Evolutionary conservation across 1,284 basidiomycete species (phyloP).

Genomic region (Salmacisia buchloeana): DNA sequence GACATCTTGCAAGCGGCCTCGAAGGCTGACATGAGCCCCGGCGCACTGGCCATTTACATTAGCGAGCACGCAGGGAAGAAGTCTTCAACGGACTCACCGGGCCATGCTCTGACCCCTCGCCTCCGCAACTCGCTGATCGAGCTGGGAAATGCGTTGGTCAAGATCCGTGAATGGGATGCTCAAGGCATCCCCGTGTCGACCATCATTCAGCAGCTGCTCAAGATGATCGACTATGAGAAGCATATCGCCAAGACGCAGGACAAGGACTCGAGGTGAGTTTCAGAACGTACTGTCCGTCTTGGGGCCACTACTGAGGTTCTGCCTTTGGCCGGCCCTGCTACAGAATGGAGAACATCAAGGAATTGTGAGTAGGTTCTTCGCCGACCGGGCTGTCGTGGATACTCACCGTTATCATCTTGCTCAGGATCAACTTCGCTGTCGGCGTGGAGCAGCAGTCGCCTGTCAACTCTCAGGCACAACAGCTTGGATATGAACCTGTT

Average conservation of each 20-base stretch:
- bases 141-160: not conserved
- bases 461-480: not conserved
- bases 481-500: not conserved
- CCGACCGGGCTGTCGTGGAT: too few species aligned
- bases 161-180: not conserved
- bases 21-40: constrained; percentile 57
- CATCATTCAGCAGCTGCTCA: not conserved
- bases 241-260: not conserved
- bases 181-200: not conserved
- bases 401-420: not conserved
- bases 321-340: too few species aligned
- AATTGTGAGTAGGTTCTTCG: not conserved
- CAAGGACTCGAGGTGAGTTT: not conserved
- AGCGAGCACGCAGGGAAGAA: constrained; percentile 57
- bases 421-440: constrained; percentile 2
- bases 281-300: not conserved
- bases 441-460: not conserved
- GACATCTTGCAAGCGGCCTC: constrained; percentile 62
- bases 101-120: not conserved
- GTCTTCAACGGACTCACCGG: not conserved
- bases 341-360: constrained; percentile 2
- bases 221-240: not conserved
- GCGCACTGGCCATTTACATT: constrained; percentile 57
- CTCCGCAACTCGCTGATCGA: not conserved
- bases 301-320: not conserved